These are phyloP conservation scores for Laburnicola sp. DNA, from an alignment of 2,329 filamentous ascomycete genomes.

Conservation along the genomic window DNA sequence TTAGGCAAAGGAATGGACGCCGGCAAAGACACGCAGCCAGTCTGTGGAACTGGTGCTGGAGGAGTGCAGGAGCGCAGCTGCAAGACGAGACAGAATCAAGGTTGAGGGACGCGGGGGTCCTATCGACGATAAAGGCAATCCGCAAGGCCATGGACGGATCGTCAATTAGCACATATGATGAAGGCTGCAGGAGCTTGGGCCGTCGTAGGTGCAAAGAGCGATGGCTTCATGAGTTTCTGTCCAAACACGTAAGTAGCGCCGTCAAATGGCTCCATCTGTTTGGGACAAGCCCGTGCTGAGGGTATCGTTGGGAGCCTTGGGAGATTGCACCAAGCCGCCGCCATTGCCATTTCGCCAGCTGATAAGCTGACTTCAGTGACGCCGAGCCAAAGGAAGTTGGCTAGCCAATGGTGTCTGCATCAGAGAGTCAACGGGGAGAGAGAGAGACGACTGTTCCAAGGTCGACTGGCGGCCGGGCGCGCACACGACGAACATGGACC, in stretches of 20 bases:
- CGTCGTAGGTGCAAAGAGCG: conserved; percentile 20
- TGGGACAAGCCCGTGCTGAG: conserved; percentile 23
- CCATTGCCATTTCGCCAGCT: conserved; percentile 18
- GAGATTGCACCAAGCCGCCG: conserved; percentile 39
- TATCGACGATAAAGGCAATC: conserved; percentile 28
- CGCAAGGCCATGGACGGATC: conserved; percentile 26
- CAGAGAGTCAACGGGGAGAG: conserved; percentile 23
- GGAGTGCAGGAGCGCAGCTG: conserved; percentile 25
- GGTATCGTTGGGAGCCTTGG: conserved; percentile 23
- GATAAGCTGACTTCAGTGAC: conserved; percentile 13
- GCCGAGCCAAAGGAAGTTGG: conserved; percentile 12
- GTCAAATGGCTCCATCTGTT: conserved; percentile 30
- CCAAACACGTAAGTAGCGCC: conserved; percentile 26
- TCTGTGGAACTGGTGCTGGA: conserved; percentile 28
- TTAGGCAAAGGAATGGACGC: conserved; percentile 31
- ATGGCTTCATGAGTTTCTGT: conserved; percentile 15
- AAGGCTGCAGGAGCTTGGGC: conserved; percentile 26
- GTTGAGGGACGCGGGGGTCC: conserved; percentile 16
- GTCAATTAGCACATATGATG: conserved; percentile 26
- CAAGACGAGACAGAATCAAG: conserved; percentile 10
- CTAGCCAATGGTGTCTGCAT: conserved; percentile 16
- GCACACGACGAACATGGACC: no score
- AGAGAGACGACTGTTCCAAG: no score
- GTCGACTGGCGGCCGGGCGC: no score
- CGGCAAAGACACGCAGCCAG: conserved; percentile 27